Evolutionary conservation across 805 yeast species (phyloP), one percentile per base, ranked within the genome.

Genomic region (Yamadazyma ubonensis): DNA sequence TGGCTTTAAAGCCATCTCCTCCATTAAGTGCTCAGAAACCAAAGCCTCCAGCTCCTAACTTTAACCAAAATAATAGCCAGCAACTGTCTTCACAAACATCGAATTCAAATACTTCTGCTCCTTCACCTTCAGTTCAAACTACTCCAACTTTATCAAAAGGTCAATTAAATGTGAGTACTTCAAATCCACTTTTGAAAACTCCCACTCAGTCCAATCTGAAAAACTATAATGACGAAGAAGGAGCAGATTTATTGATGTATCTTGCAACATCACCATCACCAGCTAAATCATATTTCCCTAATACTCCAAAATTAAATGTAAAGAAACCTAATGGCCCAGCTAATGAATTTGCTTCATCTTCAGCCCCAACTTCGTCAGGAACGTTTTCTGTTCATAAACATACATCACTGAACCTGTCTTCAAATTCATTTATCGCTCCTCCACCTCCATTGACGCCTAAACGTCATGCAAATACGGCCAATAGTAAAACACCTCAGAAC

Each of bases 241-340:
- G 95, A 10, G 96, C 95, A 1, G 91, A 83, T 57, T 63, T 87
- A 45, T 71, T 87, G 45, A 75, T 87, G 78, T 87, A 78, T 59
- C 67, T 87, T 50, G 95, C 96, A 2, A 83, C 90, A 5, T 84
- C 93, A 6, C 96, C 96, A 1, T 77, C 86, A 0, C 85, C 85
- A 1, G 77, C 78, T 39, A 67, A 67, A 40, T 67, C 70, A 10
- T 51, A 51, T 38, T 56, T 51, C 41, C 54, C 55, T 20, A 53
- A 52, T 43, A 64, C 71, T 3, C 70, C 73, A 6, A 55, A 45
- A 44, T 20, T 43, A 5, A 29, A 20, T 23, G 29, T n/a, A 2
- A 29, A 29, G 15, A 22, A 28, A 12, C 30, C 10, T 30, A 38
- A 39, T 23, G 27, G 17, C 4, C 26, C 39, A 19, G 5, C 29